Base-by-base conservation (phyloP, 129 eudicot genomes). In the Gnaphalium uliginosum region DNA sequence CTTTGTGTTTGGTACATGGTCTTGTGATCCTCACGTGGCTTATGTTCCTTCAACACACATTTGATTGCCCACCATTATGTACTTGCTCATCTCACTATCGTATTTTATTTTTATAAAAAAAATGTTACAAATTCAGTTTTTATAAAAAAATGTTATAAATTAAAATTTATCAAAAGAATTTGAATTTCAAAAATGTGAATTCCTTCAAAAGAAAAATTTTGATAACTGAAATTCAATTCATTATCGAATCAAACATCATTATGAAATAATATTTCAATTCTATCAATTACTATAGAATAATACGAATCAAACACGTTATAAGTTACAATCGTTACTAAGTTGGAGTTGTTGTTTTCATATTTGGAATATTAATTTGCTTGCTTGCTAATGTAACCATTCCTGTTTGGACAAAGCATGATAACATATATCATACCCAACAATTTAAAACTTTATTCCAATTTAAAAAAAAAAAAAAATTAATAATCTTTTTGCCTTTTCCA, bases 21-120 rank as follows among this genome's bases (percentile, higher is more conserved):
- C 78, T 79, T 56, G 70, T 79, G 83, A 80, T 68, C 56, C 64
- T 80, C 83, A 80, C 79, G 83, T 80, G 83, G 70, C 50, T 43
- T 72, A 8, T 72, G 74, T 54, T 53, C 73, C 61, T 64, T 51
- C 60, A 8, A 50, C 25, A 68, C 72, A 54, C 66, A 37, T 60
- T 37, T 32, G 39, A 51, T 76, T 54, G 66, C 24, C 54, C n/a
- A n/a, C 56, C 74, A 35, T 65, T 35, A 30, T 75, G 56, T 64
- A 48, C 53, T 64, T 75, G 72, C 22, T 29, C 65, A 30, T 4
- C 48, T 74, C 71, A 62, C 50, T 41, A 19, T 72, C 57, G 19
- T 53, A 21, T 71, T 54, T 13, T 51, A 18, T 33, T 6, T 6
- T 35, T 35, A 7, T 35, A 35, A 7, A 2, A 35, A 35, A 35